Conservation (phyloP, 371 early-diverging fungal genomes). For the Apophysomyces ossiformis region DNA sequence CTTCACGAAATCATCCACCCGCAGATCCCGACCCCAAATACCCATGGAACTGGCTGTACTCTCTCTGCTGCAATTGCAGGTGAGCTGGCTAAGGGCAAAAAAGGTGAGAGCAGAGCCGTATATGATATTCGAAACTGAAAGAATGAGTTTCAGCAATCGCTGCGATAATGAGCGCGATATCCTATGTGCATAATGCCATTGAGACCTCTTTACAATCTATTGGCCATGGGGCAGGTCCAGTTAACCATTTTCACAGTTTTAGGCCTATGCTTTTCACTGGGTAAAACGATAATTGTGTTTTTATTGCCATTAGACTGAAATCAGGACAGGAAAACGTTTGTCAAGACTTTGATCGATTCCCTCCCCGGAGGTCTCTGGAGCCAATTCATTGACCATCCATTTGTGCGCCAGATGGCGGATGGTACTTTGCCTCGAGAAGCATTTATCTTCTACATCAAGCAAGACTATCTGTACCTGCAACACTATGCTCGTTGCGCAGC, state of each 20-base stretch:
- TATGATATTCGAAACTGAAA: not conserved
- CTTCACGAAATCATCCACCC: slow-evolving; percentile 56
- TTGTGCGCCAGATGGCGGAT: slow-evolving; percentile 76
- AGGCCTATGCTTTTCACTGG: slow-evolving; percentile 53
- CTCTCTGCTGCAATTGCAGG: slow-evolving; percentile 82
- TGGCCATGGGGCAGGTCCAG: slow-evolving; percentile 76
- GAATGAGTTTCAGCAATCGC: slow-evolving; percentile 35
- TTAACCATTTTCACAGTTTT: slow-evolving; percentile 73
- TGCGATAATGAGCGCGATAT: slow-evolving; percentile 53
- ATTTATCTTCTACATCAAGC: slow-evolving; percentile 79
- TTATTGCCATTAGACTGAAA: not conserved
- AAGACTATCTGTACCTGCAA: slow-evolving; percentile 81
- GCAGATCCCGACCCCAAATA: slow-evolving; percentile 67
- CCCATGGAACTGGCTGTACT: slow-evolving; percentile 91
- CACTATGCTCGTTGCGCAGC: slow-evolving; percentile 82
- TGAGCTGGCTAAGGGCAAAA: slow-evolving; percentile 62
- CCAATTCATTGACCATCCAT: slow-evolving; percentile 73
- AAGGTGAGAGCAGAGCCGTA: slow-evolving; percentile 37
- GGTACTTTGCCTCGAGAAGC: slow-evolving; percentile 72
- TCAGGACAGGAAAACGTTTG: slow-evolving; percentile 47
- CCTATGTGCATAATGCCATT: slow-evolving; percentile 66
- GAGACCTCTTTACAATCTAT: slow-evolving; percentile 46
- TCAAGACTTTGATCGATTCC: slow-evolving; percentile 47
- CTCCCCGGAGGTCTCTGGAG: slow-evolving; percentile 62
- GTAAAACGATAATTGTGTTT: slow-evolving; percentile 25